Conservation (phyloP, 768 basidiomycete genomes). For the Terana coerulea region DNA sequence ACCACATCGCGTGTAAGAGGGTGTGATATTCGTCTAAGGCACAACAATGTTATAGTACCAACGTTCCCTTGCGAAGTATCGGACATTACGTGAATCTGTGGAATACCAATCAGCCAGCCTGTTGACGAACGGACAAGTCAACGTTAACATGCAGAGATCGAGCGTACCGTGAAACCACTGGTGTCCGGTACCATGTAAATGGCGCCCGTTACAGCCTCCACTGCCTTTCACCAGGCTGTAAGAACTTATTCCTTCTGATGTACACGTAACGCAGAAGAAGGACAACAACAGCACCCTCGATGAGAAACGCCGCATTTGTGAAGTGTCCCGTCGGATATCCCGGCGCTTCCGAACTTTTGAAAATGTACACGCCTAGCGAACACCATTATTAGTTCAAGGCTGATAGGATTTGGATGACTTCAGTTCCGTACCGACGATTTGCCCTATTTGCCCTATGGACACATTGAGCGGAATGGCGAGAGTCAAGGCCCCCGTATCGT, state of each 20-base stretch:
- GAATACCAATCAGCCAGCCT: no score
- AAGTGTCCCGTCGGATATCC: constrained; percentile 34
- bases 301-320: constrained; percentile 30
- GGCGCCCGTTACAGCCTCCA: constrained; percentile 21
- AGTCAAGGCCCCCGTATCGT: constrained; percentile 26
- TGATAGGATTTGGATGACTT: no score
- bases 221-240: constrained; percentile 11
- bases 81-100: no score
- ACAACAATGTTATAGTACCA: no score
- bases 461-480: constrained; percentile 31
- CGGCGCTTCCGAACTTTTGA: constrained; percentile 27
- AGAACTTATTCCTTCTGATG: constrained; percentile 12
- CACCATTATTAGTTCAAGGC: constrained; percentile 16
- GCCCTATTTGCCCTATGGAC: constrained; percentile 32
- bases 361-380: constrained; percentile 24
- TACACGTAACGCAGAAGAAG: constrained; percentile 15
- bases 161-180: no score
- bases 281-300: constrained; percentile 19
- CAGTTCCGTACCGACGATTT: constrained; percentile 28
- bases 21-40: no score
- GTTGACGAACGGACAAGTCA: no score
- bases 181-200: no score
- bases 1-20: no score
- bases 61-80: no score
- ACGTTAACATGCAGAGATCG: no score